Conservation (phyloP, 257 asterid species). For the Solanum megistacrolobum region DNA sequence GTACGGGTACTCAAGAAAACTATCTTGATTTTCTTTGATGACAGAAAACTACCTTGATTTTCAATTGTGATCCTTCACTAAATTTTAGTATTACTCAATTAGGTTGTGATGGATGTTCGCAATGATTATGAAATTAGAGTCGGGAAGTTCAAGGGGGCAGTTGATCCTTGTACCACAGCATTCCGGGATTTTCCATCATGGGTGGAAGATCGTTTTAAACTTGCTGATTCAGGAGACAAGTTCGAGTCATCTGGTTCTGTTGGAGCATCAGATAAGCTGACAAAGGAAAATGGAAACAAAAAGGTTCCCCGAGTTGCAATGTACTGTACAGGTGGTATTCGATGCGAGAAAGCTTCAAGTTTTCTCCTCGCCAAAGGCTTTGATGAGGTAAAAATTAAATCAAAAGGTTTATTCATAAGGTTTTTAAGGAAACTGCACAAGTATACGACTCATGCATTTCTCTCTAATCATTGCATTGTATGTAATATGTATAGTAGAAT, state of each 20-base stretch:
- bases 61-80: not conserved
- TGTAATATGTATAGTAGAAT: not conserved
- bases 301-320: constrained; percentile 74
- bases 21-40: not conserved
- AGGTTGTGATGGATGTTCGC: constrained; percentile 96
- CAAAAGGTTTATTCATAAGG: not conserved
- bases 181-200: constrained; percentile 86
- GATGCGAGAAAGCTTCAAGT: constrained; percentile 98
- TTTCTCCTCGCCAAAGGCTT: constrained; percentile 81
- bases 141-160: constrained; percentile 87
- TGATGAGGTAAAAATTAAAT: constrained; percentile 51
- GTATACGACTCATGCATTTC: not conserved
- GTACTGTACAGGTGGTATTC: constrained; percentile 99
- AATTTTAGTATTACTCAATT: not conserved
- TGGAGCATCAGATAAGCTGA: constrained; percentile 22
- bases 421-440: not conserved
- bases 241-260: constrained; percentile 16
- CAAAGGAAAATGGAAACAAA: constrained; percentile 33
- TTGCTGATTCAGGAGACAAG: constrained; percentile 21
- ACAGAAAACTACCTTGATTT: not conserved
- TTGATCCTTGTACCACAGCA: constrained; percentile 90
- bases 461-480: not conserved
- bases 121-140: constrained; percentile 95
- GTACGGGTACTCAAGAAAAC: constrained; percentile 25
- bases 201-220: constrained; percentile 58